phyloP scores from a whole-genome alignment of 768 basidiomycete genomes.

The Dacryopinax primogenitus region DNA sequence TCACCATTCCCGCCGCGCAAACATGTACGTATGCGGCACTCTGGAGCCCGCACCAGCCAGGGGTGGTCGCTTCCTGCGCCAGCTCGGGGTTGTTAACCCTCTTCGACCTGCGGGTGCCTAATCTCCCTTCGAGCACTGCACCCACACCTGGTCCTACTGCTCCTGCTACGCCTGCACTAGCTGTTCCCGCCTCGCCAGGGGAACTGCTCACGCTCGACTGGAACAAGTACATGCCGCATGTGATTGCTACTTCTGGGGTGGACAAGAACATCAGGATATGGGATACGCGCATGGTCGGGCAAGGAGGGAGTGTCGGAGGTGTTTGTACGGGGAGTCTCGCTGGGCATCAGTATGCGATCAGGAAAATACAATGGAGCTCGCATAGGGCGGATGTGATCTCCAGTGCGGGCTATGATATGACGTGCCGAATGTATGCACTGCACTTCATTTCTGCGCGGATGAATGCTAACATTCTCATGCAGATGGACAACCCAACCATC shows the following conservation, averaged over 20 bases:
- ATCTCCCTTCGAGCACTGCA: constrained; percentile 9
- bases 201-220: constrained; percentile 78
- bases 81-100: constrained; percentile 74
- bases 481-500: constrained; percentile 64
- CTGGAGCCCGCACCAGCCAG: constrained; percentile 86
- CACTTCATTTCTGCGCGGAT: not conserved
- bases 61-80: constrained; percentile 68
- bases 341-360: constrained; percentile 83
- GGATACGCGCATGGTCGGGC: constrained; percentile 75
- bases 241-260: constrained; percentile 66
- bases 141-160: constrained; percentile 11
- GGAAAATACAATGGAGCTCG: constrained; percentile 82
- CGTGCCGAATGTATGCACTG: constrained; percentile 67
- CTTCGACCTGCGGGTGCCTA: constrained; percentile 43
- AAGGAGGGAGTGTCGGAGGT: constrained; percentile 44
- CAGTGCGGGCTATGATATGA: constrained; percentile 85
- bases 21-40: constrained; percentile 80
- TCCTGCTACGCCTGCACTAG: constrained; percentile 16
- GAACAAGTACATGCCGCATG: constrained; percentile 79
- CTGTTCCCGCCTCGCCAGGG: constrained; percentile 55
- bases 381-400: constrained; percentile 35
- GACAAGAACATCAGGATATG: constrained; percentile 66
- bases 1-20: constrained; percentile 70
- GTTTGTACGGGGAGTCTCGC: constrained; percentile 53
- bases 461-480: constrained; percentile 15